Evolutionary conservation across 2,329 filamentous ascomycete species (phyloP), one percentile per base, ranked within the genome.

Genomic region (Alternaria alternata): DNA sequence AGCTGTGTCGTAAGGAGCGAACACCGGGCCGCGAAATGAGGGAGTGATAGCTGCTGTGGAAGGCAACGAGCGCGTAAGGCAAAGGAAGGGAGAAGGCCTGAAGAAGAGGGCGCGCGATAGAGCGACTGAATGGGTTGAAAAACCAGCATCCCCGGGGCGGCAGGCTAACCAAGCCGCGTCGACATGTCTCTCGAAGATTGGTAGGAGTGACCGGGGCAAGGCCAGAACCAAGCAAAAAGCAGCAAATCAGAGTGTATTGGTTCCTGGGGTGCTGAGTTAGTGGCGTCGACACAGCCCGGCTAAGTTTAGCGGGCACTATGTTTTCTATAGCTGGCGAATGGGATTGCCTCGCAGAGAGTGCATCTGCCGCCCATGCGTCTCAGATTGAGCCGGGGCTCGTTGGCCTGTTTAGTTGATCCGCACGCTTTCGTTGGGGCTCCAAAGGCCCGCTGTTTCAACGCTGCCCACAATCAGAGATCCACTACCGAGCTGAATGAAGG

Each of bases 1-100:
- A 72, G 73, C 71, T 69, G 70, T 72, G 74, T 74, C 72, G 73
- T 78, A 78, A 79, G 67, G 77, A 80, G 76, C 75, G 76, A 75
- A 79, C 75, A 74, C 73, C 70, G 65, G 72, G 72, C 65, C 68
- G 71, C 62, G 66, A 71, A 71, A 68, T 62, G 69, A 70, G 69
- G 55, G 70, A 65, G 60, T 65, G 63, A 62, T 65, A 62, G 64
- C 63, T 68, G 68, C 61, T 62, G 66, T 61, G 64, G 65, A 69
- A 69, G 65, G 59, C 67, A 69, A 69, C 34, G 36, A 63, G 66
- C 62, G 63, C 68, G 67, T 60, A 71, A 64, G 59, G 60, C 60
- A 66, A 69, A 65, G 59, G 66, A 69, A 71, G 67, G 70, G 70
- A 70, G 63, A 59, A 62, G 65, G 61, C 64, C 60, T 68, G 61